Percentiles rank a stretch among this genome's conserved stretches.
Conservation (phyloP, 768 basidiomycete genomes). For the Botryobasidium botryosum region DNA sequence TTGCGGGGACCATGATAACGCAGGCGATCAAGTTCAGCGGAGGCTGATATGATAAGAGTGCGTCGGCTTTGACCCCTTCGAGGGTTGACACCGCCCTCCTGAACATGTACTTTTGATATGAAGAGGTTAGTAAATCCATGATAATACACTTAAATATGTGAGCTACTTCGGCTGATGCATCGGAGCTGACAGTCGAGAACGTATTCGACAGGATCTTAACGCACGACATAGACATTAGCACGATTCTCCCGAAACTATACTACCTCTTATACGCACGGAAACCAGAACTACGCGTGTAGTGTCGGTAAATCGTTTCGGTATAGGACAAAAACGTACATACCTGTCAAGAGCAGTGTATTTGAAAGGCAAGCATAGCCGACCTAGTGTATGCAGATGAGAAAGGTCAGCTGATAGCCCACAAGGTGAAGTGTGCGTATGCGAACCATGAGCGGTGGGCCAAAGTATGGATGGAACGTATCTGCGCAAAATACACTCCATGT, state of each 20-base stretch:
- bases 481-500: background rate
- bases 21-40: slow-evolving; percentile 84
- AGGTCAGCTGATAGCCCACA: too few relatives aligned
- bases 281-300: slow-evolving; percentile 44
- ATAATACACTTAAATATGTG: background rate
- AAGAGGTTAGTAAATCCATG: background rate
- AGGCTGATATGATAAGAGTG: slow-evolving; percentile 84
- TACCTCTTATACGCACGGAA: slow-evolving; percentile 53
- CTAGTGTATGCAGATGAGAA: slow-evolving; percentile 21
- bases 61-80: slow-evolving; percentile 93
- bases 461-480: slow-evolving; percentile 68
- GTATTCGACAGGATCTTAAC: slow-evolving; percentile 82
- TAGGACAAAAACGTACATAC: slow-evolving; percentile 27
- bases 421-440: background rate
- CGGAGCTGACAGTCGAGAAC: slow-evolving; percentile 82
- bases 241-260: background rate
- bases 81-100: slow-evolving; percentile 84
- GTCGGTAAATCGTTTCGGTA: slow-evolving; percentile 7
- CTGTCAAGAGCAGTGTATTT: slow-evolving; percentile 82
- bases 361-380: slow-evolving; percentile 81
- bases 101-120: slow-evolving; percentile 62
- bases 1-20: slow-evolving; percentile 70
- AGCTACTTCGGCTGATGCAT: slow-evolving; percentile 76
- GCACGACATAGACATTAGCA: slow-evolving; percentile 15
- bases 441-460: slow-evolving; percentile 68